Conservation (phyloP, 1,284 basidiomycete species). For the Ustilago cynodontis region DNA sequence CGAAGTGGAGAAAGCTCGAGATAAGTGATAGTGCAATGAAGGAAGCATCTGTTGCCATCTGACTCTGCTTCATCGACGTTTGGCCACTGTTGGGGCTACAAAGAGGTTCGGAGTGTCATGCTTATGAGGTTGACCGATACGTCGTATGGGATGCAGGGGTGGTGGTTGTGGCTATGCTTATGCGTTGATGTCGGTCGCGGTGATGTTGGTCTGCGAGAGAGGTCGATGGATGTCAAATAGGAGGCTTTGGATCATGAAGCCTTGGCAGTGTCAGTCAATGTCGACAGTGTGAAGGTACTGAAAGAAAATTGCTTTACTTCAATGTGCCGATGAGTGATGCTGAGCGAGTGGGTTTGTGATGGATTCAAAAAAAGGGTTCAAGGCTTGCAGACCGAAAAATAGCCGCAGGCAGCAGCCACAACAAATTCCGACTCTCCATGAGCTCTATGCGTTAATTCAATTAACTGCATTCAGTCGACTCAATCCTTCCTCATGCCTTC, state of each 20-base stretch:
- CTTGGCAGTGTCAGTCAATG: too few species aligned
- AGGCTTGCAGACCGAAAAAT: conserved; percentile 10
- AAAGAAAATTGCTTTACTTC: not conserved
- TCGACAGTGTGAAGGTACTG: not conserved
- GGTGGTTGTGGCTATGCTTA: not conserved
- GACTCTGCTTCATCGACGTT: not conserved
- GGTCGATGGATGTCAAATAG: not conserved
- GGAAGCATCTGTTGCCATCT: not conserved
- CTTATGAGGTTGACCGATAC: not conserved
- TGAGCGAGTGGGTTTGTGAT: not conserved
- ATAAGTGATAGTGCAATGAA: not conserved
- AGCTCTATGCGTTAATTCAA: not conserved
- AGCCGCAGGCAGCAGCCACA: not conserved
- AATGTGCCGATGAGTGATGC: not conserved
- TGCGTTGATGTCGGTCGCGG: too few species aligned
- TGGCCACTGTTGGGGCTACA: conserved; percentile 7
- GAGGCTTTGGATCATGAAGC: too few species aligned
- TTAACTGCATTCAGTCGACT: too few species aligned
- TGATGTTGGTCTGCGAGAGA: not conserved
- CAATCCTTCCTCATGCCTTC: not conserved
- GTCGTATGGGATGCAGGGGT: not conserved
- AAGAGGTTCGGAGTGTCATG: not conserved
- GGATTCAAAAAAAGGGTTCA: conserved; percentile 17
- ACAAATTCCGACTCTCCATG: not conserved
- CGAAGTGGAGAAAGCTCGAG: not conserved